Evolutionary conservation across 1,284 basidiomycete genomes (phyloP).

Genomic region (Ceraceosorus guamensis): DNA sequence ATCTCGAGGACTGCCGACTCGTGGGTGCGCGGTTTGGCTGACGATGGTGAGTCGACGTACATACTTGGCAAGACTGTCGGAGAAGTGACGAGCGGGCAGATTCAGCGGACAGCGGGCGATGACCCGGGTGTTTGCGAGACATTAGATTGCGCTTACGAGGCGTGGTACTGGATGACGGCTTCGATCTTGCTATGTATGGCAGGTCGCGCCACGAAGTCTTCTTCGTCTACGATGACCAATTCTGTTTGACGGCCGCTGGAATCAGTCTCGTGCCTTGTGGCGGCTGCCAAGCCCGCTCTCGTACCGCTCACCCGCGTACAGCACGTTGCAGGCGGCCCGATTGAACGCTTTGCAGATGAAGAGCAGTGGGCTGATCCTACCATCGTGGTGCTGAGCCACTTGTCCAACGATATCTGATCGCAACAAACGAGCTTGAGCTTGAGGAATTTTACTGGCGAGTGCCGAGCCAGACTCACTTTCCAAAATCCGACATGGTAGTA

Average conservation of each 20-base stretch:
- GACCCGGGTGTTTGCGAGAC: too few relatives aligned
- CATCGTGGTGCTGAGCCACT: too few relatives aligned
- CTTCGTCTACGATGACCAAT: neutral
- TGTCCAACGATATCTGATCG: too few relatives aligned
- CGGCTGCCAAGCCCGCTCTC: neutral
- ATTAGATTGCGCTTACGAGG: neutral
- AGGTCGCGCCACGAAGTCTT: neutral
- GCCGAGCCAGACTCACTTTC: too few relatives aligned
- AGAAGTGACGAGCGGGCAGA: neutral
- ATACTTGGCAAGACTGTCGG: neutral
- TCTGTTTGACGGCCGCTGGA: neutral
- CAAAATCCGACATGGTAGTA: too few relatives aligned
- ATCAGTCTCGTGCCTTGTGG: neutral
- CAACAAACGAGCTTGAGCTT: too few relatives aligned
- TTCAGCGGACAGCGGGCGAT: neutral
- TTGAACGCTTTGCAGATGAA: neutral
- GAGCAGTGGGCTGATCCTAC: neutral
- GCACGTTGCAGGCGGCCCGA: neutral
- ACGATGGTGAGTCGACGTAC: neutral
- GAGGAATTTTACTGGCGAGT: too few relatives aligned
- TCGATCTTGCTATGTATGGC: neutral
- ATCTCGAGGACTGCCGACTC: too few relatives aligned
- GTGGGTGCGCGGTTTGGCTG: too few relatives aligned
- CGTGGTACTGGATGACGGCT: neutral
- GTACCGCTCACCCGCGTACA: neutral